Base-by-base conservation (phyloP, 169 alveolate genomes). In the Plasmodium cynomolgi region DNA sequence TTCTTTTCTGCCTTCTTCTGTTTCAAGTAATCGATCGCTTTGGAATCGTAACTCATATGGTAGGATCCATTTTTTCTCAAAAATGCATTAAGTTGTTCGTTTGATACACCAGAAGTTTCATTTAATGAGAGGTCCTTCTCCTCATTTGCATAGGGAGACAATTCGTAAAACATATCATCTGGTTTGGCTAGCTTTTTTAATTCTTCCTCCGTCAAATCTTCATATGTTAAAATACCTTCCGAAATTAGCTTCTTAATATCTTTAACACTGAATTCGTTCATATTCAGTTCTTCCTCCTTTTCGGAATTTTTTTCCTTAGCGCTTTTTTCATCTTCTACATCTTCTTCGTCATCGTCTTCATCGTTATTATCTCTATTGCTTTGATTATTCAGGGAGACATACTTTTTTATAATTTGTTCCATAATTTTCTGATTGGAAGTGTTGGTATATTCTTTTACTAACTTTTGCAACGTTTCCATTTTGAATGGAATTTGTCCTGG, bases 11-110 rank as follows among this genome's bases (percentile, higher is more conserved):
- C 31, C 54, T 90, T 90, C 29, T 90, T 90, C 54, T 90, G 94
- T 41, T 90, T 90, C 37, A 68, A 37, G 50, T 80, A 58, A 68
- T 90, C 94, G 54, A 90, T 80, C 33, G 74, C 26, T 81, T 90
- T 90, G 33, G 84, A 31, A 47, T 90, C 94, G 74, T 90, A 90
- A 80, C 94, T 90, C 83, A 90, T 90, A 90, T 90, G 94, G 74
- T 90, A 90, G 15, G 37, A 37, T 20, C 91, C 94, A 81, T 62
- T 37, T 58, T 80, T 62, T 71, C 56, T 71, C 50, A 90, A 81
- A 72, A 37, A 90, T 2, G 56, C 44, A 11, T 80, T 62, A 3
- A 90, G 58, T 74, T 90, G 94, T 41, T 90, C 94, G 73, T 90
- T 90, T 1, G 47, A 15, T 31, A 90, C 50, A 68, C 84, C 91